Evolutionary conservation across 2,329 filamentous ascomycete genomes (phyloP), one percentile per base, ranked within the genome.

Genomic region (Sclerotinia sclerotiorum): DNA sequence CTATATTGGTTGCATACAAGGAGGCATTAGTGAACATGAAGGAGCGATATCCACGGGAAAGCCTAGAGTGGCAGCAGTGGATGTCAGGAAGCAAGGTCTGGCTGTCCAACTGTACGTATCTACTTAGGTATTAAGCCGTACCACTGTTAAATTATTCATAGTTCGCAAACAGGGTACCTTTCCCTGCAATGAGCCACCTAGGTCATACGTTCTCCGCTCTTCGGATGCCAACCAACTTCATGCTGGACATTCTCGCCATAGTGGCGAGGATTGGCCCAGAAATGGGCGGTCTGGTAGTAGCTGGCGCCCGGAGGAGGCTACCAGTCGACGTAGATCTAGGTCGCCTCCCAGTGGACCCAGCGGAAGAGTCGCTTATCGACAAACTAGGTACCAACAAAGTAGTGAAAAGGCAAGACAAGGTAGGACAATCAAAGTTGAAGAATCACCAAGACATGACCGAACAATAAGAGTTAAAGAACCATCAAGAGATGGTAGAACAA

Each of bases 41-140:
- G 35, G 46, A 49, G 19, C 62, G 56, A 46, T 68, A 62, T 44
- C 64, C 68, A 29, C 35, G 39, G 13, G 68, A 69, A 58, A 54
- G 55, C 27, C 11, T 44, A 11, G 51, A 70, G 17, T 69, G 69
- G 69, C 58, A 66, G 19, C 46, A 65, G 15, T 72, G 71, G 71
- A 60, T 63, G 44, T 63, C 62, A 15, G 56, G 68, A 49, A 65
- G n/a, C 24, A 29, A 69, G 48, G 51, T 71, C 5, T 72, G 71
- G 71, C 3, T n/a, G 3, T 39, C 57, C 21, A 67, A 63, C 21
- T 66, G 71, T 72, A 69, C 15, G 60, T 56, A 57, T 15, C 29
- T 17, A 29, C 39, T 5, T 19, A 1, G 7, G 1, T 2, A 5
- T 8, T 39, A 29, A n/a, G 6, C n/a, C 10, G 10, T 21, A 7